Evolutionary conservation across 257 asterid genomes (phyloP).

Genomic region (Plantago elongata): DNA sequence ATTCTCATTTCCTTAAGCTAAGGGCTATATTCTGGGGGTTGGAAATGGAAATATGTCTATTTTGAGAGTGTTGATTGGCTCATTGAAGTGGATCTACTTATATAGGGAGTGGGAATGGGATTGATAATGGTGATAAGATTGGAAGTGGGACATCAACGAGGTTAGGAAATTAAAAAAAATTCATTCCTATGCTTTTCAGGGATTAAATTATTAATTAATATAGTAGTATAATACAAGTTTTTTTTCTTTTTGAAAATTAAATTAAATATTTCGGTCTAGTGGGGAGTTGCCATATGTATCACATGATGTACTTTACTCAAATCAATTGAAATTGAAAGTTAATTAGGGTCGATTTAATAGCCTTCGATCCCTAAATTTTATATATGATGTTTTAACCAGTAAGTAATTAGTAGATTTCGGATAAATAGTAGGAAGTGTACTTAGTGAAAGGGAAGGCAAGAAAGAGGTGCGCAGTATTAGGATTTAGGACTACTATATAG

Average conservation of each 20-base stretch:
- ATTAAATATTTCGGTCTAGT: neutral
- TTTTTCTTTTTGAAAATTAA: neutral
- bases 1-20: constrained; percentile 28
- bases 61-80: constrained; percentile 3
- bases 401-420: no score
- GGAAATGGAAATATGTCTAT: neutral
- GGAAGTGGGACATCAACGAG: constrained; percentile 22
- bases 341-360: neutral
- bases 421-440: no score
- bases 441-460: neutral
- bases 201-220: neutral
- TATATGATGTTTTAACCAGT: no score
- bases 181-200: neutral
- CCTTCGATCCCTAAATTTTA: no score
- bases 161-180: neutral
- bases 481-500: no score
- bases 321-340: neutral
- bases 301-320: constrained; percentile 15
- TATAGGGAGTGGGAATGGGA: constrained; percentile 17
- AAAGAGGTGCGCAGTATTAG: no score
- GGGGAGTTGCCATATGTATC: constrained; percentile 25
- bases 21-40: neutral
- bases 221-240: no score
- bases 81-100: constrained; percentile 19
- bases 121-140: constrained; percentile 25